Base-by-base conservation (phyloP, 2,329 filamentous ascomycete species). In the Verticillium klebahnii region DNA sequence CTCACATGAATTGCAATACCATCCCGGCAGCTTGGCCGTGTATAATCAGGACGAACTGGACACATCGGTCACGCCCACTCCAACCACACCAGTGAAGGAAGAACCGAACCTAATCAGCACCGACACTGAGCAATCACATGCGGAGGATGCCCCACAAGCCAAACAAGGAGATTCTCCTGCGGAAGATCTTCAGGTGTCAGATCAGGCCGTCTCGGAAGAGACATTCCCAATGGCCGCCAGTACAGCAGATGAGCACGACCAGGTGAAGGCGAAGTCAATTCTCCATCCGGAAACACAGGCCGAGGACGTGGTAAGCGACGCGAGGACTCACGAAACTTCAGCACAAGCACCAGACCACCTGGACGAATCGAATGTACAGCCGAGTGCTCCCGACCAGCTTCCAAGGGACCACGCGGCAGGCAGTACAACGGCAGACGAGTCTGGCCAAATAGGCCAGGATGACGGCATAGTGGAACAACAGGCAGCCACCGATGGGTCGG, bases 21-120 rank as follows among this genome's bases (percentile, higher is more conserved):
- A 14, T 8, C 19, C 45, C 8, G 19, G 8, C 40, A 56, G 56
- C 17, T 50, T 59, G 8, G 19, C 36, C 17, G 56, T 39, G 3
- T 15, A 60, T 29, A 56, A 58, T 34, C 37, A 58, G 29, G 52
- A 45, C 7, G 62, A 65, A 25, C 34, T 60, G 36, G 40, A 60
- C 19, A 19, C 45, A 23, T 19, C 19, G 19, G 45, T 52, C 8
- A 52, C 45, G 1, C 45, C 45, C 45, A 52, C 45, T 5, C 45
- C 45, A 14, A 52, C 25, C 19, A 52, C 45, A 52, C 45, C 45
- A 5, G 45, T 52, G 45, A 52, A 52, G 11, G 45, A 52, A 14
- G 45, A 52, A 6, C n/a, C 11, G 45, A 25, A 52, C 1, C 19
- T 52, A 3, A 14, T 52, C 6, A 52, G 19, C 45, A 19, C 23